Base-by-base conservation (phyloP, 495 filamentous ascomycete genomes). In the Aspergillus incahuasiensis region DNA sequence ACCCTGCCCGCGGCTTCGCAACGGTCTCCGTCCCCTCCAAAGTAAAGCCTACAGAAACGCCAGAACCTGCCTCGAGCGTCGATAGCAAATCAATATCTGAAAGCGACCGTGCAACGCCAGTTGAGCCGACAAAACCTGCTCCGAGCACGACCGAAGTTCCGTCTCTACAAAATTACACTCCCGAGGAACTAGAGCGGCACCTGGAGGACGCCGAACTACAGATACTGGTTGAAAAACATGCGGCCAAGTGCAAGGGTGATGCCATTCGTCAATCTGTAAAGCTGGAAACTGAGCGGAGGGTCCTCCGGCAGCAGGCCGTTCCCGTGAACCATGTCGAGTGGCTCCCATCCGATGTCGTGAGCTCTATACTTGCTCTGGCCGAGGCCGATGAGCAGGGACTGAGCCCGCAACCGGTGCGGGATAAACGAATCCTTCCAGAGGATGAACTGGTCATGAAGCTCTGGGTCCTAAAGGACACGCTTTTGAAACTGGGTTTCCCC, bases 1-100 rank as follows among this genome's bases (percentile, higher is more conserved):
- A 96, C 69, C 89, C 92, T 24, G 88, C 89, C 40, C 82, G 94
- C 63, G 92, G 91, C 8, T 91, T 97, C 74, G 90, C 92, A 56
- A 98, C 94, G 2, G 91, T 89, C 13, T 97, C 92, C 12, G 78
- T 90, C 47, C 87, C 90, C 38, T 92, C 88, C 7, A 96, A 95
- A 70, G 69, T 71, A 12, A 78, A 78, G 54, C 52, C 63, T 30
- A 58, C 52, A 28, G 66, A 65, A 15, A 62, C 68, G 3, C 67
- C 70, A 19, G 64, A 65, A 9, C 60, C 69, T 5, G 56, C 66
- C 20, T 67, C 66, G 11, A 63, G 70, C 5, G 65, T 61, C 30
- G 69, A 71, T 21, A 67, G 77, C 1, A 77, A 69, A 56, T 59
- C 59, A 4, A 70, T 69, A 1, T 73, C 74, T 34, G 74, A 75